Evolutionary conservation across 345 rosid genomes (phyloP).

Genomic region (Acer saccharum): DNA sequence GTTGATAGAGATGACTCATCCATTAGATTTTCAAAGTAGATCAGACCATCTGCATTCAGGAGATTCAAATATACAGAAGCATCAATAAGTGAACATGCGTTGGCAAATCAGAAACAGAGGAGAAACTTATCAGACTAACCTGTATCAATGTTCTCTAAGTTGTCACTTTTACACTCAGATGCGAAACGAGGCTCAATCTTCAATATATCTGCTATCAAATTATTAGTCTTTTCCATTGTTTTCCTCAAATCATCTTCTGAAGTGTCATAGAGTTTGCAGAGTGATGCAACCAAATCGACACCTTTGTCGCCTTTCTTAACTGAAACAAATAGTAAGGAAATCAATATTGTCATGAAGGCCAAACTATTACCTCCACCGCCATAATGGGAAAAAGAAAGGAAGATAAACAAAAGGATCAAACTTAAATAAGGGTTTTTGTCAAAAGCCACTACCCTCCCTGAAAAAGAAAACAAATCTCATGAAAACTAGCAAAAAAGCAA

Average conservation of each 20-base stretch:
- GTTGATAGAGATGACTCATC: slow-evolving; percentile 70
- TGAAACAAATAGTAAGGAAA: slow-evolving; percentile 34
- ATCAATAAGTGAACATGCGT: slow-evolving; percentile 8
- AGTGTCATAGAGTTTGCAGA: slow-evolving; percentile 73
- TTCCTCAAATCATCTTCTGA: slow-evolving; percentile 82
- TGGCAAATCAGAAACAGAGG: background rate
- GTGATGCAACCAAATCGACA: slow-evolving; percentile 82
- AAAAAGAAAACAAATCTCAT: background rate
- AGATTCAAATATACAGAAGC: slow-evolving; percentile 21
- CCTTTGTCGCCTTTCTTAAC: slow-evolving; percentile 76
- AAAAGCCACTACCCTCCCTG: background rate
- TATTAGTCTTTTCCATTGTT: slow-evolving; percentile 68
- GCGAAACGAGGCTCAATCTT: slow-evolving; percentile 64
- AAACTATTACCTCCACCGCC: background rate
- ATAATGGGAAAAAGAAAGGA: background rate
- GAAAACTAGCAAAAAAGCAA: slow-evolving; percentile 11
- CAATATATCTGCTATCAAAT: slow-evolving; percentile 61
- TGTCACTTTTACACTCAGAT: slow-evolving; percentile 60
- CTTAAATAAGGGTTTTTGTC: background rate
- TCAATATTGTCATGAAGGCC: slow-evolving; percentile 6
- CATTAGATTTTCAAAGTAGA: slow-evolving; percentile 83
- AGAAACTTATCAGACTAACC: slow-evolving; percentile 40
- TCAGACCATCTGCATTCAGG: slow-evolving; percentile 70
- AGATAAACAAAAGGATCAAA: slow-evolving; percentile 3
- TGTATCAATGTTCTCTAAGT: slow-evolving; percentile 58